Evolutionary conservation across 345 rosid species (phyloP).

Genomic region (Gossypium thurberi): DNA sequence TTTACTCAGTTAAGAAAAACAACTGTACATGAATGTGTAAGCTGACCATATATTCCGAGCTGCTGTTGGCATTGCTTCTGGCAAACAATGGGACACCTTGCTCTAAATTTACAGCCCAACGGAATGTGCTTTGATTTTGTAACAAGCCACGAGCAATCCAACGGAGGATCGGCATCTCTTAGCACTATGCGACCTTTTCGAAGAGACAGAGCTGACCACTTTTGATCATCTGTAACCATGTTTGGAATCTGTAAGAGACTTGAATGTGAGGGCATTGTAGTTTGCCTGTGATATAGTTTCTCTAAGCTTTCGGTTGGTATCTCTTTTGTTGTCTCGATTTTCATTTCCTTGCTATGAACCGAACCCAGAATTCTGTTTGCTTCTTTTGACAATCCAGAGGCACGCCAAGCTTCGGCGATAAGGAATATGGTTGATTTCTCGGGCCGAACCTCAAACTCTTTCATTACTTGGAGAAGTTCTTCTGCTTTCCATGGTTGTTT

Average conservation of each 20-base stretch:
- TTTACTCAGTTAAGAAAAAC: slow-evolving; percentile 37
- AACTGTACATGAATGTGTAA: slow-evolving; percentile 44
- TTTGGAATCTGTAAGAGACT: slow-evolving; percentile 32
- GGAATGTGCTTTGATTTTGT: slow-evolving; percentile 35
- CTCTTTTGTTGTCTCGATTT: slow-evolving; percentile 25
- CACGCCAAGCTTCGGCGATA: slow-evolving; percentile 50
- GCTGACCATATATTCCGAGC: slow-evolving; percentile 38
- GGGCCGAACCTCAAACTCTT: slow-evolving; percentile 43
- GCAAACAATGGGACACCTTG: slow-evolving; percentile 43
- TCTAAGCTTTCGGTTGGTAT: slow-evolving; percentile 33
- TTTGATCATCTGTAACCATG: slow-evolving; percentile 16
- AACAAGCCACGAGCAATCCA: slow-evolving; percentile 22
- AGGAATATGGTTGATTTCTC: slow-evolving; percentile 44
- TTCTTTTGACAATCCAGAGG: slow-evolving; percentile 47
- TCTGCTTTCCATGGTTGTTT: slow-evolving; percentile 69
- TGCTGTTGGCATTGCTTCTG: slow-evolving; percentile 48
- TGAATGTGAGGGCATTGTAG: slow-evolving; percentile 15
- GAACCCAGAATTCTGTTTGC: slow-evolving; percentile 35
- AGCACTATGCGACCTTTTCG: slow-evolving; percentile 23
- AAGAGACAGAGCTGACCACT: slow-evolving; percentile 20
- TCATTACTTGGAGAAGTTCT: slow-evolving; percentile 49
- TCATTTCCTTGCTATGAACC: slow-evolving; percentile 20
- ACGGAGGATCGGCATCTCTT: slow-evolving; percentile 24
- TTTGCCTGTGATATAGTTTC: slow-evolving; percentile 41
- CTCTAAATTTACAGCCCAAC: slow-evolving; percentile 40